Evolutionary conservation across 1,284 basidiomycete species (phyloP), one percentile per base, ranked within the genome.

Genomic region (Malassezia japonica): DNA sequence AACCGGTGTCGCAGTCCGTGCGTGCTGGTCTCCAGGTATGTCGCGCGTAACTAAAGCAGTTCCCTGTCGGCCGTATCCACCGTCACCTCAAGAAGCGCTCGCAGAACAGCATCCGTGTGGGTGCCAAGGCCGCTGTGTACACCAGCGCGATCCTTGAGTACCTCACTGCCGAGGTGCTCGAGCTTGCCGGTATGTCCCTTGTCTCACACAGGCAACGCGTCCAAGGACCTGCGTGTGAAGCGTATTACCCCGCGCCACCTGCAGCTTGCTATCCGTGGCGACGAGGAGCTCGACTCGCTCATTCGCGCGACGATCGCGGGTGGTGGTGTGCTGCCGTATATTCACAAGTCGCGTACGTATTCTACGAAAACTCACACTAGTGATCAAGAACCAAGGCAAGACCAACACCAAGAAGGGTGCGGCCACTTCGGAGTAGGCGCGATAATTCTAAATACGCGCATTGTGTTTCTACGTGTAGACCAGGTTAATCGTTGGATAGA

Each of bases 211-310:
- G 91, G 91, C 35, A 96, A 96, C 75, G 91, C 91, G 21, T 91
- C 90, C 9, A 94, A 94, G 73, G 91, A 96, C 77, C 80, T 95
- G 32, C 82, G 85, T 47, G 88, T 94, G 37, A 95, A 95, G 77
- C 87, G 92, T 74, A 94, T 96, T 74, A 94, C 88, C 0, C 91
- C 91, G 18, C 85, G 87, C 61, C 88, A 91, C 75, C 75, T 91
- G 62, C 87, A 91, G 74, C 80, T 90, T 24, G 88, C 91, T 28
- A 95, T 96, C 63, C 86, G 91, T 57, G 91, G 91, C 44, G 92
- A 96, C 74, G 90, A 95, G 72, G 91, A 87, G 69, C 81, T 91
- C 8, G 77, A 79, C 67, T 69, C 75, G 32, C 67, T 79, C 48
- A 77, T 80, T 56, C 72, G 76, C 48, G 78, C 78, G 37, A 79